Conservation (phyloP, 129 eudicot genomes). For the Helianthus tuberosus region DNA sequence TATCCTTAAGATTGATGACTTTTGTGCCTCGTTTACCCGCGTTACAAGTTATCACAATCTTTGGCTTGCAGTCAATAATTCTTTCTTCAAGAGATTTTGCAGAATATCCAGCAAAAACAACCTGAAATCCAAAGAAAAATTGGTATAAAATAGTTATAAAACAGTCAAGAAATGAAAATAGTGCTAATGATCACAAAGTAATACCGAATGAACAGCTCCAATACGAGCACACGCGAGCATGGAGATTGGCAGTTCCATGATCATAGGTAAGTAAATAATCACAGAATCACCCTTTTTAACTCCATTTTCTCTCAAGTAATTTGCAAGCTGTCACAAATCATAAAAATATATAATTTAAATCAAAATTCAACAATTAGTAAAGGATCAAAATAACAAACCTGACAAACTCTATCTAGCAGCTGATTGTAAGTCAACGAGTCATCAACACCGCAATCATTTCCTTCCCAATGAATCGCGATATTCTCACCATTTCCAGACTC, state of each 20-base stretch:
- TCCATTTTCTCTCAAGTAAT: slow-evolving; percentile 88
- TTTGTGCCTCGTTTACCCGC: slow-evolving; percentile 87
- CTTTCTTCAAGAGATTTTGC: slow-evolving; percentile 93
- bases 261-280: slow-evolving; percentile 92
- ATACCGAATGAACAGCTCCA: slow-evolving; percentile 97
- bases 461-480: slow-evolving; percentile 90
- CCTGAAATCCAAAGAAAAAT: slow-evolving; percentile 46
- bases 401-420: slow-evolving; percentile 87
- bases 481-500: slow-evolving; percentile 77
- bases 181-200: not conserved
- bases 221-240: slow-evolving; percentile 99
- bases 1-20: slow-evolving; percentile 69
- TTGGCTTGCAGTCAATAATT: slow-evolving; percentile 89
- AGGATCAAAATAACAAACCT: slow-evolving; percentile 39
- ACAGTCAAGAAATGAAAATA: not conserved
- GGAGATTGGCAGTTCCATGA: slow-evolving; percentile 88
- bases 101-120: slow-evolving; percentile 98
- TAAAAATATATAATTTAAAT: not conserved
- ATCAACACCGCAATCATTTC: slow-evolving; percentile 85
- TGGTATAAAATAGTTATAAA: not conserved
- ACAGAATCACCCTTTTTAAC: slow-evolving; percentile 91
- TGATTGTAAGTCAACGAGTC: slow-evolving; percentile 79
- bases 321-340: slow-evolving; percentile 68
- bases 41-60: slow-evolving; percentile 89
- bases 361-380: not conserved